A percentile compares a stretch with the other conserved stretches of the same genome.
Evolutionary conservation across 305 asterid genomes (phyloP).

Genomic region (Plantago rigida): DNA sequence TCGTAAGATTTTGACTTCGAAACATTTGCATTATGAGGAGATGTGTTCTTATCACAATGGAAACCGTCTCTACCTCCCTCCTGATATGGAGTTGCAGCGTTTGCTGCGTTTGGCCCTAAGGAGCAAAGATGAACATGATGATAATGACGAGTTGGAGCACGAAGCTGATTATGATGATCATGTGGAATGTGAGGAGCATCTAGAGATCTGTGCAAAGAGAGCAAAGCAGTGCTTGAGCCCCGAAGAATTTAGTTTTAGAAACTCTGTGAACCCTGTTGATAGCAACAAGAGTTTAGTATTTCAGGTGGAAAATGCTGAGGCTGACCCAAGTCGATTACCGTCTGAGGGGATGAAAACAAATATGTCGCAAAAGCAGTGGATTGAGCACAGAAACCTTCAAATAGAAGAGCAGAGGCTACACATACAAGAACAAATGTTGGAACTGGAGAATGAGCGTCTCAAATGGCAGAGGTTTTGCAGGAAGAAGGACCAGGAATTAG

Average conservation of each 20-base stretch:
- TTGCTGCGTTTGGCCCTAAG: conserved; percentile 57
- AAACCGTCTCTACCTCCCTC: conserved; percentile 67
- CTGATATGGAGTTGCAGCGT: conserved; percentile 66
- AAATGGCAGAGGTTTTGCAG: conserved; percentile 66
- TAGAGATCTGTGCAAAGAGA: conserved; percentile 35
- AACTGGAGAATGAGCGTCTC: conserved; percentile 65
- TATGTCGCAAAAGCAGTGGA: conserved; percentile 33
- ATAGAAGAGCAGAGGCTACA: conserved; percentile 55
- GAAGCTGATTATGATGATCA: conserved; percentile 44
- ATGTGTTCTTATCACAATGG: conserved; percentile 84
- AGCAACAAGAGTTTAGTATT: conserved; percentile 22
- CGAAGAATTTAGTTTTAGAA: conserved; percentile 23
- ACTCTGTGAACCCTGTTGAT: conserved; percentile 24
- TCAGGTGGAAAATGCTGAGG: conserved; percentile 26
- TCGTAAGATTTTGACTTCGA: conserved; percentile 61
- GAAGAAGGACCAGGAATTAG: conserved; percentile 63
- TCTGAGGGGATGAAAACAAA: conserved; percentile 30
- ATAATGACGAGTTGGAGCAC: conserved; percentile 49
- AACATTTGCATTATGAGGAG: conserved; percentile 79
- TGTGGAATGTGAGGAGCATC: conserved; percentile 45
- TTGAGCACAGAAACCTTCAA: conserved; percentile 36
- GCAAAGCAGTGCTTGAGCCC: conserved; percentile 30
- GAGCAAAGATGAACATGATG: conserved; percentile 52
- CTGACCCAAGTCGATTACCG: conserved; percentile 24
- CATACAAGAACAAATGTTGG: conserved; percentile 57